A percentile compares a stretch with the other conserved stretches of the same genome.
phyloP scores from a whole-genome alignment of 139 green algal species.

The Chlorella sp. region DNA sequence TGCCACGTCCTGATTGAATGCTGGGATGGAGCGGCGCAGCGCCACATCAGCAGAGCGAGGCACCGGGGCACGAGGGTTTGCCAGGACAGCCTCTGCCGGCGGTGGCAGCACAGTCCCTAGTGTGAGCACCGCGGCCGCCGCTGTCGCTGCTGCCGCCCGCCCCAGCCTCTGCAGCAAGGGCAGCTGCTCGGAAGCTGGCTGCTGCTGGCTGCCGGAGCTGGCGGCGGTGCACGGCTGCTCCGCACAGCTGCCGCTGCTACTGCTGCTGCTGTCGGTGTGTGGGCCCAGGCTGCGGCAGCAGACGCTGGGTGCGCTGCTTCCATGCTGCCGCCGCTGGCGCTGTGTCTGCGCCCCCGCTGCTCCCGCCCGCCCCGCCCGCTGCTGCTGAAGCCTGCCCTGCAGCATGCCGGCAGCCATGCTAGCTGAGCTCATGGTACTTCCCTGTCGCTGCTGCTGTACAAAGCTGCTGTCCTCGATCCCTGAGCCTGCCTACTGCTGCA shows the following conservation, averaged over 20 bases:
- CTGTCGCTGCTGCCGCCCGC: background rate
- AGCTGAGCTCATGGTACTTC: background rate
- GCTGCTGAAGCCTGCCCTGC: background rate
- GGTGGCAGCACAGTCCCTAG: background rate
- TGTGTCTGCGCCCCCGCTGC: background rate
- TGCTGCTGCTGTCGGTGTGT: background rate
- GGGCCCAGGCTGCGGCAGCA: no score
- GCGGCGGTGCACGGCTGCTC: background rate
- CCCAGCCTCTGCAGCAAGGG: background rate
- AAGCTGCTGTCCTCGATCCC: background rate
- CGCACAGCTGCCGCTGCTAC: background rate
- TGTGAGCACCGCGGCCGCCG: conserved; percentile 27
- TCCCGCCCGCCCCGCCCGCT: background rate
- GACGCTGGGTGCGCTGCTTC: background rate
- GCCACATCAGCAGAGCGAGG: conserved; percentile 71
- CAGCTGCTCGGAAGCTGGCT: background rate
- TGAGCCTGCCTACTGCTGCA: background rate
- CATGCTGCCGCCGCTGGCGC: background rate
- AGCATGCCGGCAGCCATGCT: background rate
- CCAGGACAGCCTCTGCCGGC: conserved; percentile 72
- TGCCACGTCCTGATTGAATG: conserved; percentile 77
- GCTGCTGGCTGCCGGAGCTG: background rate
- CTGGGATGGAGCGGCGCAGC: conserved; percentile 77
- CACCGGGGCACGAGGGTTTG: conserved; percentile 74
- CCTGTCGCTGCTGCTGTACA: background rate